These are phyloP conservation scores for Apiotrichum montevideense DNA, from an alignment of 1,284 basidiomycete species.

Conservation along the genomic window DNA sequence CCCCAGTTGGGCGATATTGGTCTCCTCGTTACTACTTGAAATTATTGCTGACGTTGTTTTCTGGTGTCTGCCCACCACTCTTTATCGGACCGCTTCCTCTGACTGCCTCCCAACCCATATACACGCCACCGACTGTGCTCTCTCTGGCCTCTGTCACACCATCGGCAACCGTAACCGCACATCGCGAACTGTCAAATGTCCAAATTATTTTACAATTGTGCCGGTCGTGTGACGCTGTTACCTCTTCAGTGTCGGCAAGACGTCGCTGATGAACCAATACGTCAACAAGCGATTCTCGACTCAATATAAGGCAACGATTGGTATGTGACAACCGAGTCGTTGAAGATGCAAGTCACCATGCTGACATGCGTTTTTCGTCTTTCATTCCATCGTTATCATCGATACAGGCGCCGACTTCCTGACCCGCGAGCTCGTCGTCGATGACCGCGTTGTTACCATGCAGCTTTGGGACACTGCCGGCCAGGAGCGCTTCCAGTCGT, in stretches of 20 bases:
- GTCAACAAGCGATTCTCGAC: conserved; percentile 99
- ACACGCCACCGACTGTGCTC: too few species aligned
- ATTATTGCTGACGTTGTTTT: neutral
- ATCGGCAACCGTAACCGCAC: too few species aligned
- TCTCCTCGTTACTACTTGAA: neutral
- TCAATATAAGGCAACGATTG: conserved; percentile 98
- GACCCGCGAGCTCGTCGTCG: conserved; percentile 98
- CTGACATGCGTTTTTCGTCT: neutral
- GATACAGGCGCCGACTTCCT: conserved; percentile 58
- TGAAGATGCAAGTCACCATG: neutral
- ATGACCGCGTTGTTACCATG: conserved; percentile 97
- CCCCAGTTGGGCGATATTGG: neutral
- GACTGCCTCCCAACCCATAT: too few species aligned
- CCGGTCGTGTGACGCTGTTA: neutral
- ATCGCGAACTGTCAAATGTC: too few species aligned
- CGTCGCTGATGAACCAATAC: conserved; percentile 99
- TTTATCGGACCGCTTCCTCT: neutral
- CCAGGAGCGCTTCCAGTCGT: conserved; percentile 97
- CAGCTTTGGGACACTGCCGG: conserved; percentile 99
- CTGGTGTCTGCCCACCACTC: neutral
- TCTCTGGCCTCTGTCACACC: too few species aligned
- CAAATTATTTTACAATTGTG: neutral
- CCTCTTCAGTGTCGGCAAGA: conserved; percentile 89
- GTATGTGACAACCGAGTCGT: conserved; percentile 45
- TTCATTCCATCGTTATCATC: neutral